These are phyloP conservation scores for Blastobotrys peoriensis DNA, from an alignment of 805 yeast species.

Conservation along the genomic window DNA sequence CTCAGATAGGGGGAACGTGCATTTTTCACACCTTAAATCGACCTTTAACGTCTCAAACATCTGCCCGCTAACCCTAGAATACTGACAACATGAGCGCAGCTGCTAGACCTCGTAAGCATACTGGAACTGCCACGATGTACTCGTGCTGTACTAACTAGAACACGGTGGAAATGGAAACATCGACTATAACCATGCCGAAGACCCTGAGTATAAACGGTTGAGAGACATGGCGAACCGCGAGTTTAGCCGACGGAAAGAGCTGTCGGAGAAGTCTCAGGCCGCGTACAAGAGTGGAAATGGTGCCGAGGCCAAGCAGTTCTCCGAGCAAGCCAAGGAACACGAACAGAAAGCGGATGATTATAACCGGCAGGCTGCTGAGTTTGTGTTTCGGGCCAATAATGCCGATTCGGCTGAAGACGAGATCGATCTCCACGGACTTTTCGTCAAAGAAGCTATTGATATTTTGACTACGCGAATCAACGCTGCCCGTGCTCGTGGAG, in stretches of 20 bases:
- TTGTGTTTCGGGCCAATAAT: constrained; percentile 81
- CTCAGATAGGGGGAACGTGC: too few species aligned
- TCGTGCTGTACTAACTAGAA: not conserved
- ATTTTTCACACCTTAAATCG: too few species aligned
- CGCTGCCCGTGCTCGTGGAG: constrained; percentile 53
- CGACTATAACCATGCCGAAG: constrained; percentile 37
- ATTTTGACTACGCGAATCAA: constrained; percentile 66
- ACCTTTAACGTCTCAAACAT: too few species aligned
- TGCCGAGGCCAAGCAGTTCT: constrained; percentile 62
- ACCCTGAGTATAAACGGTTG: constrained; percentile 46
- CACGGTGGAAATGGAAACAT: too few species aligned
- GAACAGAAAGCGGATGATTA: constrained; percentile 55
- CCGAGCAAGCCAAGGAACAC: constrained; percentile 60
- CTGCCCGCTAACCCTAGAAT: too few species aligned
- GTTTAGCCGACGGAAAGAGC: constrained; percentile 46
- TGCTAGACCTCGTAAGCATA: constrained; percentile 8
- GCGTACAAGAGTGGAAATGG: constrained; percentile 77
- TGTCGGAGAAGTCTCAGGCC: constrained; percentile 61
- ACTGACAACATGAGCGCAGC: constrained; percentile 9
- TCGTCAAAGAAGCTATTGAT: constrained; percentile 79
- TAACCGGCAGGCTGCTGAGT: constrained; percentile 75
- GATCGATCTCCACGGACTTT: constrained; percentile 89
- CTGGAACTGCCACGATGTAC: not conserved
- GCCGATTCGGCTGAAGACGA: constrained; percentile 80
- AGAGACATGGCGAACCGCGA: constrained; percentile 67